Evolutionary conservation across 2,329 filamentous ascomycete genomes (phyloP), one percentile per base, ranked within the genome.

Genomic region (Pseudogymnoascus verrucosus): DNA sequence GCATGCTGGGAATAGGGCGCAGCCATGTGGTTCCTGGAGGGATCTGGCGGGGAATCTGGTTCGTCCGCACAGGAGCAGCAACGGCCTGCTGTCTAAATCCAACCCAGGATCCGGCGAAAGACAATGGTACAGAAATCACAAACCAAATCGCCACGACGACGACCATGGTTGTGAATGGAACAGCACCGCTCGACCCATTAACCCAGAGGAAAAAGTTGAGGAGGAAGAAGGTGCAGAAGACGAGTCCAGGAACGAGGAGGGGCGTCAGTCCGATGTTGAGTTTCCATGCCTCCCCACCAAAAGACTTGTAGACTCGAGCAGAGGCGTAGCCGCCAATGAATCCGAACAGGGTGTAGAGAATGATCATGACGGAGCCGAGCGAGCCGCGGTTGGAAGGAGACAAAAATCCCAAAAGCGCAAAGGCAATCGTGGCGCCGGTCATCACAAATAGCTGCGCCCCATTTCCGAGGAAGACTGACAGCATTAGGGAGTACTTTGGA

Each of bases 1-100:
- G 83, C 84, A 96, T 93, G 68, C 90, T 96, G 1, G 95, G 95
- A 6, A 97, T 78, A 0, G 91, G 90, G 66, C 89, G 88, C 60
- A 98, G 87, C 71, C 96, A 97, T 7, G 89, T 91, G 2, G 84
- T 86, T 57, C 87, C 84, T 0, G 90, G 91, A 10, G 95, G 95
- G 61, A 99, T 96, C 78, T 99, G 95, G 65, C 95, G 89, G 0
- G 95, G 95, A 68, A 99, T 99, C 78, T 99, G 95, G 82, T 99
- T 99, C 62, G 91, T 96, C 71, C 91, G 90, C 23, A 96, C 93
- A 0, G 95, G 93, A 1, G 91, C 78, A 71, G 92, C 86, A 62
- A 96, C 80, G 11, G 84, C 81, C 44, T 79, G 74, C 68, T 88
- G 84, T 67, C 89, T 91, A 82, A 98, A 98, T 34, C 92, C 95